Evolutionary conservation across 2,329 filamentous ascomycete genomes (phyloP), one percentile per base, ranked within the genome.

Genomic region (Mycocentrospora acerina): DNA sequence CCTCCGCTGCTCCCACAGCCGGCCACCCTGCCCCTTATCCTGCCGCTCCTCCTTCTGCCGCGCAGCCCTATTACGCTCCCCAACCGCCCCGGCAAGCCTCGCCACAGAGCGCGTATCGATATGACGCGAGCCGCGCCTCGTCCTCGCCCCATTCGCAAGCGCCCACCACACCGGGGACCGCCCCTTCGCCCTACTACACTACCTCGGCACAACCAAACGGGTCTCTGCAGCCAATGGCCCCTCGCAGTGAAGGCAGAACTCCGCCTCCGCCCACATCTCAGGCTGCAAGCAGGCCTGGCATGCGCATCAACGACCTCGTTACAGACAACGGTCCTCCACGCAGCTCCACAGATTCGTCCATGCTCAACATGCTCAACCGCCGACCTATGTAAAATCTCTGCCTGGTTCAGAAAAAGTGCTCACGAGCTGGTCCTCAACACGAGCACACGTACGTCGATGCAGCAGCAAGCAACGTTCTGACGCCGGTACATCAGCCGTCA

Each of bases 1-100:
- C 68, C 48, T 62, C 65, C 50, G 63, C 63, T 64, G 69, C 68
- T 58, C 70, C 68, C 63, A 71, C 69, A 65, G 66, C 69, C 51
- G 68, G 66, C 40, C 70, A 70, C 32, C 55, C 57, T 44, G 52
- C 64, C 14, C 66, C 68, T 5, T 72, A 70, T 53, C 58, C 69
- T 29, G 61, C 66, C 38, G 62, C 60, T 14, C 60, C 64, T 32
- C 60, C 58, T 8, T 59, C 57, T 26, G 58, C 62, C 33, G 38
- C 57, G 47, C 62, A 67, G 37, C 69, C 69, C 19, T 73, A 72
- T 55, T 70, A 72, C 51, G 50, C 58, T 35, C 42, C 59, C 11
- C 62, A 62, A 36, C 65, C 66, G 17, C 66, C 65, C 16, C 64
- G 68, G 37, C 66, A 68, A 48, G 52, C 54, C n/a, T 71, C 68